Evolutionary conservation across 129 eudicot genomes (phyloP).

Genomic region (Lactuca saligna): DNA sequence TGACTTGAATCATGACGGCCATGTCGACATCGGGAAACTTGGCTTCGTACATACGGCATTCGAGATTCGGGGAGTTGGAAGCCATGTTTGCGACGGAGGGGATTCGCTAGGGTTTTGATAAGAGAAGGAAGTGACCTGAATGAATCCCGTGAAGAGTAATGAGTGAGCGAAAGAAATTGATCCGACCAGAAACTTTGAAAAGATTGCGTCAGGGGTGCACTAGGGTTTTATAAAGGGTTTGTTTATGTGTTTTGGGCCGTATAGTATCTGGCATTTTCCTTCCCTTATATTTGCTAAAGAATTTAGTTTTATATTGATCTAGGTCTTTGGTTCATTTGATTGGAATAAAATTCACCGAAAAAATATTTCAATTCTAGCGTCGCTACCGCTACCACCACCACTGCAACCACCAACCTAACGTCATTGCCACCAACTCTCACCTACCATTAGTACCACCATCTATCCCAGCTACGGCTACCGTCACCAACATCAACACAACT

Average conservation of each 20-base stretch:
- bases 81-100: constrained; percentile 45
- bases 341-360: no score
- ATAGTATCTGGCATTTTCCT: neutral
- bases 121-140: neutral
- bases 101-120: constrained; percentile 22
- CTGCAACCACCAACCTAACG: no score
- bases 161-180: constrained; percentile 17
- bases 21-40: constrained; percentile 77
- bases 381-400: no score
- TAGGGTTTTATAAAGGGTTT: constrained; percentile 41
- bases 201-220: neutral
- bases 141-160: constrained; percentile 7
- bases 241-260: constrained; percentile 19
- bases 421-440: no score
- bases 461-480: no score
- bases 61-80: constrained; percentile 63
- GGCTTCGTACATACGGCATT: constrained; percentile 95
- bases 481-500: no score
- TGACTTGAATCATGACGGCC: constrained; percentile 94
- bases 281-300: neutral
- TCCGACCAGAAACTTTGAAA: neutral
- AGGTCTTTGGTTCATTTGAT: no score
- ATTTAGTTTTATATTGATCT: no score
- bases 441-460: no score
- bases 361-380: no score